These are phyloP conservation scores for Cyclotella kingstonii DNA, from an alignment of 108 stramenopile genomes.

Conservation along the genomic window DNA sequence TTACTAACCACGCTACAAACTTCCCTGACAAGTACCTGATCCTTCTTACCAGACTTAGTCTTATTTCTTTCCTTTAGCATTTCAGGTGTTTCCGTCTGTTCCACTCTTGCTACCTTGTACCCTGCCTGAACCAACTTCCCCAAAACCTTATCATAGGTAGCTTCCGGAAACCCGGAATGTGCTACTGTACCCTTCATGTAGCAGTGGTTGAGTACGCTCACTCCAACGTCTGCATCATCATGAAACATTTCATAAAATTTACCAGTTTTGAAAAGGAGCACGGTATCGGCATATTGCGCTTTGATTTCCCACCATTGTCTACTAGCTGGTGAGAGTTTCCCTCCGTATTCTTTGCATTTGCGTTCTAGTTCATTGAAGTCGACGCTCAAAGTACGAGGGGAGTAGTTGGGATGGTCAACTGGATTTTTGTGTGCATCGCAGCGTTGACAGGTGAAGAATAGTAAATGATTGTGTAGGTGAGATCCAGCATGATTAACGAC, in stretches of 20 bases:
- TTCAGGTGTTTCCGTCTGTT: slow-evolving; percentile 99
- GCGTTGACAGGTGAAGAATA: slow-evolving; percentile 72
- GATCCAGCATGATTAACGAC: slow-evolving; percentile 51
- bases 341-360: slow-evolving; percentile 17
- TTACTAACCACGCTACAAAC: slow-evolving; percentile 84
- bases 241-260: slow-evolving; percentile 95
- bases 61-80: slow-evolving; percentile 81
- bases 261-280: slow-evolving; percentile 98
- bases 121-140: slow-evolving; percentile 89
- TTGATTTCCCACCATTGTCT: slow-evolving; percentile 99
- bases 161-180: slow-evolving; percentile 98
- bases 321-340: slow-evolving; percentile 84
- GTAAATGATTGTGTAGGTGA: slow-evolving; percentile 89
- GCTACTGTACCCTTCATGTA: slow-evolving; percentile 98
- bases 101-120: slow-evolving; percentile 96
- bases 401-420: slow-evolving; percentile 74
- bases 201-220: slow-evolving; percentile 74
- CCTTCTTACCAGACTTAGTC: slow-evolving; percentile 62
- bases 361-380: slow-evolving; percentile 49
- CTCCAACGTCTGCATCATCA: slow-evolving; percentile 96
- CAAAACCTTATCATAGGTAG: slow-evolving; percentile 84
- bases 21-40: slow-evolving; percentile 91
- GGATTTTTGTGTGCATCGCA: slow-evolving; percentile 61
- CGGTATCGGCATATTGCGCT: slow-evolving; percentile 91
- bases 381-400: slow-evolving; percentile 84